Evolutionary conservation across 1,284 basidiomycete genomes (phyloP).

Genomic region (Naganishia sp.): DNA sequence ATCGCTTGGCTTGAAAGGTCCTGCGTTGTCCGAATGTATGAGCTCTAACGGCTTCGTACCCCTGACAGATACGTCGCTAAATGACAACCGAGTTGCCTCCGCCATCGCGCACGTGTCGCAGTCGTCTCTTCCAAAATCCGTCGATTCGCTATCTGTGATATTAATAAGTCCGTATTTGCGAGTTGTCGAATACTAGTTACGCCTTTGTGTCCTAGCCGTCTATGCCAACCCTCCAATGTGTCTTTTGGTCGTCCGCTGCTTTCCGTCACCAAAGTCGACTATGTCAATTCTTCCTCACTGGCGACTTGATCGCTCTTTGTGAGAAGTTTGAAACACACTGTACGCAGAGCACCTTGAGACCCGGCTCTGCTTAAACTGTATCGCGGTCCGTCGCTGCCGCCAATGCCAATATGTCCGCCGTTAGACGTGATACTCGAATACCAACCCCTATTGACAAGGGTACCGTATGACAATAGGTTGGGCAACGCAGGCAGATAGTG

Average conservation of each 20-base stretch:
- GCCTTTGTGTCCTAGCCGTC: slow-evolving; percentile 20
- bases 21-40: slow-evolving; percentile 53
- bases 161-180: neutral
- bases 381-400: no score
- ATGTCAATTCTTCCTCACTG: no score
- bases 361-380: no score
- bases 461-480: no score
- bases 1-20: slow-evolving; percentile 42
- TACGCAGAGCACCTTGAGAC: no score
- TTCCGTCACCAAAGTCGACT: no score
- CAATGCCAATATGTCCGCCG: no score
- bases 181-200: slow-evolving; percentile 11
- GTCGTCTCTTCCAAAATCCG: slow-evolving; percentile 13
- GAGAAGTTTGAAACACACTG: no score
- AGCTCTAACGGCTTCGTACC: slow-evolving; percentile 41
- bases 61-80: slow-evolving; percentile 35
- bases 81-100: slow-evolving; percentile 38
- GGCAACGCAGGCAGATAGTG: no score
- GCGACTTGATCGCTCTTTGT: no score
- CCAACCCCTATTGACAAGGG: no score
- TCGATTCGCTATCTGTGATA: neutral
- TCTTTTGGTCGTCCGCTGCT: neutral
- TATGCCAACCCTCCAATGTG: slow-evolving; percentile 16
- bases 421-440: no score
- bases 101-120: slow-evolving; percentile 30